Conservation (phyloP, 208 protist species). For the Strigomonas culicis region DNA sequence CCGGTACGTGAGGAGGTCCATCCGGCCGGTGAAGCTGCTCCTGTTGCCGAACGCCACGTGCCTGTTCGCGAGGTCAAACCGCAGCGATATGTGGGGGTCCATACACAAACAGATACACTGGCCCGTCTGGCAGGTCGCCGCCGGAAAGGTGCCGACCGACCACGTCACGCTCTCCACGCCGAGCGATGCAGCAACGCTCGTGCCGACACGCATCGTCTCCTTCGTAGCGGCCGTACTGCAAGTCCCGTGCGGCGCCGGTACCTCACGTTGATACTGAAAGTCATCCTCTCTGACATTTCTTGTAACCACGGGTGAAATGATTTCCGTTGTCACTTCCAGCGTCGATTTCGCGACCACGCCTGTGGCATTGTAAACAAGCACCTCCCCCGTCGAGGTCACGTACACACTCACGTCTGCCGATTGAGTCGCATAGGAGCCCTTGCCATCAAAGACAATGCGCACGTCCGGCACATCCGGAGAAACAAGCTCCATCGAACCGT, state of each 20-base stretch:
- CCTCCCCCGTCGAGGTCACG: constrained; percentile 8
- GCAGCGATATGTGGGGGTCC: not conserved
- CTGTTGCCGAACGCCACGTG: not conserved
- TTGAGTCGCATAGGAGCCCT: constrained; percentile 36
- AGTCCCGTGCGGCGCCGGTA: too few relatives aligned
- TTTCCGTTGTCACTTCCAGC: too few relatives aligned
- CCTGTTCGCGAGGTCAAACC: not conserved
- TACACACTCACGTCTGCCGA: constrained; percentile 3
- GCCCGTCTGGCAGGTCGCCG: too few relatives aligned
- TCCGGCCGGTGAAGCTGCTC: not conserved
- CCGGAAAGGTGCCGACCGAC: too few relatives aligned
- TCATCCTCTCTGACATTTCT: too few relatives aligned
- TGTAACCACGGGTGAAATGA: too few relatives aligned
- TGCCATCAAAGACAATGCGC: constrained; percentile 38
- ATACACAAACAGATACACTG: not conserved
- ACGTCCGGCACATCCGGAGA: constrained; percentile 24
- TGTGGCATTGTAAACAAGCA: constrained; percentile 9
- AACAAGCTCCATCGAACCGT: constrained; percentile 43
- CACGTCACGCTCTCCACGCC: too few relatives aligned
- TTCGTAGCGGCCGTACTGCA: too few relatives aligned
- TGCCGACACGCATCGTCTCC: too few relatives aligned
- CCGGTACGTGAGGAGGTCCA: constrained; percentile 8
- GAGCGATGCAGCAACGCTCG: too few relatives aligned
- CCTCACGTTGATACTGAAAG: too few relatives aligned
- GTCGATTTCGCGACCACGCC: not conserved